Evolutionary conservation across 139 green algal species (phyloP).

Genomic region (Volvox africanus): DNA sequence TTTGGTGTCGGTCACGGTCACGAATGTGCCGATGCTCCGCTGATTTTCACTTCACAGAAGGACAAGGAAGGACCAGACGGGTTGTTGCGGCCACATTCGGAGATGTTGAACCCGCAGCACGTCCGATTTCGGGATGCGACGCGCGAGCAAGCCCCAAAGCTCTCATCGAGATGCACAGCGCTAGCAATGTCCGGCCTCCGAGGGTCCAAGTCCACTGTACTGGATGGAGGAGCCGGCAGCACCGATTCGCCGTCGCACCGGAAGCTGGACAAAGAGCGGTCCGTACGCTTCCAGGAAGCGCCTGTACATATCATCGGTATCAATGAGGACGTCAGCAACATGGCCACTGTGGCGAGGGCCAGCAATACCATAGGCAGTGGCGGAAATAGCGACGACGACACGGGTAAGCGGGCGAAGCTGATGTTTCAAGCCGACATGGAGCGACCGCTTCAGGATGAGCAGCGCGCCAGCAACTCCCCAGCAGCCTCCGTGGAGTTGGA

Average conservation of each 20-base stretch:
- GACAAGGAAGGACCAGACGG: conserved; percentile 17
- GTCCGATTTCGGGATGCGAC: conserved; percentile 12
- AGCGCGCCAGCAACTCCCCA: conserved; percentile 15
- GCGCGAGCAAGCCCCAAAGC: not conserved
- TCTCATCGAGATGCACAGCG: not conserved
- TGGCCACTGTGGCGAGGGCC: not conserved
- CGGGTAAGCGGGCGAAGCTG: conserved; percentile 43
- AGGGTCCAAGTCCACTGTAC: not conserved
- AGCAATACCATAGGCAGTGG: not conserved
- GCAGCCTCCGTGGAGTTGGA: conserved; percentile 3
- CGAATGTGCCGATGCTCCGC: too few species aligned
- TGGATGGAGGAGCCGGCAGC: not conserved
- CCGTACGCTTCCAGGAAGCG: conserved; percentile 45
- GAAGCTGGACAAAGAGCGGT: conserved; percentile 27
- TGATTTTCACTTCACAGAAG: not conserved
- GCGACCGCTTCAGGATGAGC: not conserved
- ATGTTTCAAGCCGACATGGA: conserved; percentile 4
- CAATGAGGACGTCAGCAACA: not conserved
- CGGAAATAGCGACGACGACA: not conserved
- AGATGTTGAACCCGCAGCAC: not conserved
- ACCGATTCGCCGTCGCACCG: not conserved
- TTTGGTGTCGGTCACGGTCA: too few species aligned
- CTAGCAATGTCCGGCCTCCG: not conserved
- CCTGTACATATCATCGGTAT: conserved; percentile 21
- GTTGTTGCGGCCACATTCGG: conserved; percentile 18